Conservation (phyloP, 768 basidiomycete species). For the Leccinellum albellum region DNA sequence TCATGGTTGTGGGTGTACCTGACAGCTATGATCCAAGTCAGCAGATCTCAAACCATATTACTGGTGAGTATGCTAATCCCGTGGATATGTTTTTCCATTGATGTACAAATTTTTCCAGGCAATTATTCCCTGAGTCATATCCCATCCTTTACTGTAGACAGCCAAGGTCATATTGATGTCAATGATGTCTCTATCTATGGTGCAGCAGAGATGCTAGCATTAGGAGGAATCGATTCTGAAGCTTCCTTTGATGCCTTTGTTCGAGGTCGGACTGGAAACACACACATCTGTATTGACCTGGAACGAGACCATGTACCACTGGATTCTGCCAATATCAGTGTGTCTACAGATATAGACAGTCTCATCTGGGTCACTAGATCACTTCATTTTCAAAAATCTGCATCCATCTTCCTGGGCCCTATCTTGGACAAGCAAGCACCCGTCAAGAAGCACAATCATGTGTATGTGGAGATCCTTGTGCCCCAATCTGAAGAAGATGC, state of each 20-base stretch:
- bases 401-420: neutral
- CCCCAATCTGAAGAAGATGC: slow-evolving; percentile 13
- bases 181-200: neutral
- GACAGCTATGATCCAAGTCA: neutral
- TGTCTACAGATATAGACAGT: slow-evolving; percentile 13
- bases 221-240: neutral
- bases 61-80: too few relatives aligned
- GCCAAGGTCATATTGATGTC: neutral
- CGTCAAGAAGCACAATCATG: slow-evolving; percentile 17
- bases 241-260: slow-evolving; percentile 1
- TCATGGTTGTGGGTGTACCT: neutral
- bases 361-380: slow-evolving; percentile 14
- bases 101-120: too few relatives aligned
- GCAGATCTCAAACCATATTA: neutral
- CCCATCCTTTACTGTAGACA: neutral
- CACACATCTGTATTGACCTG: slow-evolving; percentile 6
- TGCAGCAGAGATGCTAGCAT: slow-evolving; percentile 2
- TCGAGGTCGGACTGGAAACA: neutral
- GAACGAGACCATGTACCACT: neutral
- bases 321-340: neutral
- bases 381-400: neutral
- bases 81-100: too few relatives aligned
- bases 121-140: neutral
- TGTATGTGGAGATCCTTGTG: slow-evolving; percentile 10
- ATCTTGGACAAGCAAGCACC: slow-evolving; percentile 1